Conservation (phyloP, 371 early-diverging fungal species). For the Blastocladiella emersonii region DNA sequence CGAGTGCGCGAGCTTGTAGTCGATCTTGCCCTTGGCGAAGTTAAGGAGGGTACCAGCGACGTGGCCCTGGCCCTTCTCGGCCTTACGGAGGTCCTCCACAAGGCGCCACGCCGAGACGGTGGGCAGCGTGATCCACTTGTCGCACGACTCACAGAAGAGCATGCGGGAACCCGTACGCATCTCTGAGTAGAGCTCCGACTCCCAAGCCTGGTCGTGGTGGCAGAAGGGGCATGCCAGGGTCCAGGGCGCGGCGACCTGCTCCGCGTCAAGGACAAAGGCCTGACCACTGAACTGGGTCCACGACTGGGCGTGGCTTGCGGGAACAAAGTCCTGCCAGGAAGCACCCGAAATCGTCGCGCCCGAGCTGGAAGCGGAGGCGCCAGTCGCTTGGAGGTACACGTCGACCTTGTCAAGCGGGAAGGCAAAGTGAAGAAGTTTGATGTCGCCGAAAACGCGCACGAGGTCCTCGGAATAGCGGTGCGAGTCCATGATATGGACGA, state of each 20-base stretch:
- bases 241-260: not conserved
- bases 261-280: not conserved
- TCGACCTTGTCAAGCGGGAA: conserved; percentile 3
- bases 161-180: conserved; percentile 3
- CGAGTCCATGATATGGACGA: conserved; percentile 4
- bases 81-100: not conserved
- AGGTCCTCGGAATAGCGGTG: conserved; percentile 4
- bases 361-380: no score
- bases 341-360: not conserved
- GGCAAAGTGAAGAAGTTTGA: conserved; percentile 3
- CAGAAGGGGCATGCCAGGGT: not conserved
- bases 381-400: not conserved
- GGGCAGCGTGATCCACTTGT: not conserved
- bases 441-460: conserved; percentile 1
- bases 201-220: not conserved
- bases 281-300: not conserved
- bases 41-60: conserved; percentile 3
- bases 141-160: conserved; percentile 2
- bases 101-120: conserved; percentile 1
- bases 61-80: conserved; percentile 3
- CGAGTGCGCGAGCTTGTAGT: conserved; percentile 5
- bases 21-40: conserved; percentile 3
- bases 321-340: not conserved
- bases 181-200: not conserved
- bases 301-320: not conserved